phyloP scores from a whole-genome alignment of 176 grass and related monocot genomes.

The Paspalum notatum region DNA sequence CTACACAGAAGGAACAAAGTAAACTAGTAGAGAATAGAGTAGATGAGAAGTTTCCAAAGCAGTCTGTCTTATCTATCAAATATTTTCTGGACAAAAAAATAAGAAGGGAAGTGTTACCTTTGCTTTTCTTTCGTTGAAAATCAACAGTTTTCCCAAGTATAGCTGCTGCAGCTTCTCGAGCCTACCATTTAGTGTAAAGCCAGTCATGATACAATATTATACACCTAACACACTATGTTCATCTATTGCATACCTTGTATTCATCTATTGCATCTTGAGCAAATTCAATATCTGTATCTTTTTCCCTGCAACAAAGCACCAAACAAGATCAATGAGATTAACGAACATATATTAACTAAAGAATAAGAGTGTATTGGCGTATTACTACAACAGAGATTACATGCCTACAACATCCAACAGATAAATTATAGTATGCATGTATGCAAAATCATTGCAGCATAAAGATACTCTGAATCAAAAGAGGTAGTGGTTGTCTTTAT shows the following conservation, averaged over 20 bases:
- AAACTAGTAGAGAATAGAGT: too few species aligned
- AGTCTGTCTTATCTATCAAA: background rate
- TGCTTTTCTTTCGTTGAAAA: slow-evolving; percentile 96
- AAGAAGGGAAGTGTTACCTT: slow-evolving; percentile 52
- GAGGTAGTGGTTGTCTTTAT: background rate
- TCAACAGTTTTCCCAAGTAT: slow-evolving; percentile 92
- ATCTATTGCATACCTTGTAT: slow-evolving; percentile 82
- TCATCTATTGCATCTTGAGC: slow-evolving; percentile 99
- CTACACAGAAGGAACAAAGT: slow-evolving; percentile 5
- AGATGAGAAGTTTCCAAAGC: slow-evolving; percentile 17
- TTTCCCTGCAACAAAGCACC: slow-evolving; percentile 72
- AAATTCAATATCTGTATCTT: slow-evolving; percentile 98
- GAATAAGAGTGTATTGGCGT: background rate
- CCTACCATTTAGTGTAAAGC: slow-evolving; percentile 52
- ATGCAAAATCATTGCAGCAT: slow-evolving; percentile 18
- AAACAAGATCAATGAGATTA: slow-evolving; percentile 16
- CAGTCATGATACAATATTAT: slow-evolving; percentile 34
- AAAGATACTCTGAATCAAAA: slow-evolving; percentile 10
- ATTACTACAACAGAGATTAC: slow-evolving; percentile 11
- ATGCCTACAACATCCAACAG: background rate
- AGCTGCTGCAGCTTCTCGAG: slow-evolving; percentile 73
- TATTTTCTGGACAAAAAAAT: slow-evolving; percentile 29
- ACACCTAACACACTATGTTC: background rate
- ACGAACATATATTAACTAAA: background rate
- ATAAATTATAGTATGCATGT: slow-evolving; percentile 10